Evolutionary conservation across 495 filamentous ascomycete genomes (phyloP), one percentile per base, ranked within the genome.

Genomic region (Poronia punctata): DNA sequence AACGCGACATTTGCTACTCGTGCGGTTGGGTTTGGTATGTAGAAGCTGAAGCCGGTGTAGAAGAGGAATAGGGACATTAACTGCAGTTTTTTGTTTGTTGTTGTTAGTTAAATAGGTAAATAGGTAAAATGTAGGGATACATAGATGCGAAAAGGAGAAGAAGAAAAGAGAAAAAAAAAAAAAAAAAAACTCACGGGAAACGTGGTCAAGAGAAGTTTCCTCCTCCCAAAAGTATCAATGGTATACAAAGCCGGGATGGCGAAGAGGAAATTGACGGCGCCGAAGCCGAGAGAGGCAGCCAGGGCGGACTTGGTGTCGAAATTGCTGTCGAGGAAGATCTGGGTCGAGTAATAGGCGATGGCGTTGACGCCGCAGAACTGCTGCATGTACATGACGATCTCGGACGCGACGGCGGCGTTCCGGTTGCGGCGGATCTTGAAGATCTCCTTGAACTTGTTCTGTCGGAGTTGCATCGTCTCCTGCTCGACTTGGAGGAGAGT

Each of bases 331-430:
- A 58, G 38, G 59, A 86, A 87, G 40, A 86, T 76, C 17, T 73
- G 68, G 0, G 78, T 76, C 1, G 72, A 79, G 52, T 87, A 88
- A 59, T 83, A 88, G 11, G 73, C 71, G 25, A 83, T 76, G 4
- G 76, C 73, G 33, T 82, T 82, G 15, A 82, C 77, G 7, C 75
- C 76, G 51, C 71, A 81, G 53, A 86, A 80, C 61, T 89, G 87
- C 52, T 92, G 87, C 76, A 86, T 79, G 45, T 87, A 88, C 84
- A 89, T 88, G 38, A 90, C 80, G 46, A 87, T 80, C 50, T 80
- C 71, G 2, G 79, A 82, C 3, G 82, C 83, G 26, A 84, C 46
- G 65, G 82, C 75, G 3, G 86, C 86, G 23, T 86, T 76, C 17
- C 86, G 75, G 54, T 88, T 90, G 24, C 87, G 75, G 15, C 81